Evolutionary conservation across 495 filamentous ascomycete genomes (phyloP), one percentile per base, ranked within the genome.

Genomic region (Aspergillus wentii): DNA sequence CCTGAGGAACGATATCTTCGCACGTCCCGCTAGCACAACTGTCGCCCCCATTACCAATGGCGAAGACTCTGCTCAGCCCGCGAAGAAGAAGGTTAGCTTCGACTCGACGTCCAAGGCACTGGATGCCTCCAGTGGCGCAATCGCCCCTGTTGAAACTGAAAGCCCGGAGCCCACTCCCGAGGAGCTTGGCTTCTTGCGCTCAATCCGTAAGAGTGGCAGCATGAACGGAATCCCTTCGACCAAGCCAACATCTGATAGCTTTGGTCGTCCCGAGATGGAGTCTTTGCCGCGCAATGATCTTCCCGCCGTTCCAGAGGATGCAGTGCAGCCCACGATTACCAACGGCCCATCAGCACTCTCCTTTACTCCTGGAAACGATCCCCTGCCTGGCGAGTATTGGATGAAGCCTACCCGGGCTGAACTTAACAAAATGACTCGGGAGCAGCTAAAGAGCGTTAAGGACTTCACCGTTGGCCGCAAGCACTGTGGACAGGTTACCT

Each of bases 81-180:
- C 59, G 44, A 85, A 79, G 51, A 95, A 95, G 66, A 79, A 80
- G 39, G 92, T 96, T 35, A 95, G 87, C 62, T 97, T 97, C 50
- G 87, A 95, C 50, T 76, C 80, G 8, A 69, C 67, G 44, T 66
- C 71, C 11, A 46, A 57, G 14, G 38, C 34, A 8, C n/a, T 11
- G n/a, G 40, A 21, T 16, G 57, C 65, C 3, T 54, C 62, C 11
- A 69, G 70, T 42, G 63, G 64, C 13, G 61, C 68, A 18, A 57
- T 70, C 41, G 59, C 71, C 15, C 61, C 66, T 25, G 52, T 68
- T 52, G 54, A 74, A 56, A 58, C 52, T 20, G 64, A 60, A 43
- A 76, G 62, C 34, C 55, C 70, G 8, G 64, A 74, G n/a, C 78
- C 79, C 5, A 76, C 62, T 29, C 64, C 80, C 4, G 79, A 86